Conservation (phyloP, 768 basidiomycete species). For the Kwoniella mangroviensis region DNA sequence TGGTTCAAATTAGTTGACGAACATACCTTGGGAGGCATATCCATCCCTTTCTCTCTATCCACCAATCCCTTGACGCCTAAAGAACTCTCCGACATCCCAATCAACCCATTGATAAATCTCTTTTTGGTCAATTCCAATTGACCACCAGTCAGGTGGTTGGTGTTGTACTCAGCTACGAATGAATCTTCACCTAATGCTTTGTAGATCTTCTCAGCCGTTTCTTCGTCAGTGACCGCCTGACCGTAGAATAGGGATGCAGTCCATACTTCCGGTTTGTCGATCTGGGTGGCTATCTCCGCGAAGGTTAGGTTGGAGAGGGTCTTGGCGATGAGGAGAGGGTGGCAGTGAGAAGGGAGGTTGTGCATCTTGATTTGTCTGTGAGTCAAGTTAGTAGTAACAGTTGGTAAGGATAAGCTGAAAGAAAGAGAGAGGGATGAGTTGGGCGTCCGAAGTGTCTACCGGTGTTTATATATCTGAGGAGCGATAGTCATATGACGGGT, state of each 20-base stretch:
- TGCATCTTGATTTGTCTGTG: constrained; percentile 9
- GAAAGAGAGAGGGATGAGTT: neutral
- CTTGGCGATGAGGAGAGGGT: constrained; percentile 35
- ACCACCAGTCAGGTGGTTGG: too few species aligned
- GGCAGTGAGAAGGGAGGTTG: constrained; percentile 25
- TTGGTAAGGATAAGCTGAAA: neutral
- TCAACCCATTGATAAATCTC: constrained; percentile 28
- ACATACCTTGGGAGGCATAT: constrained; percentile 50
- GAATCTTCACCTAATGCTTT: constrained; percentile 13
- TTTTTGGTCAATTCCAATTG: too few species aligned
- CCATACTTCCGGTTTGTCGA: constrained; percentile 55
- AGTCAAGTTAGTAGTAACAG: neutral
- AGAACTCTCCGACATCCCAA: constrained; percentile 19
- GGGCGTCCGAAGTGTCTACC: neutral
- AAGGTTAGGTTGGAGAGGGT: constrained; percentile 42
- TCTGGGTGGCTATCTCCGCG: constrained; percentile 39
- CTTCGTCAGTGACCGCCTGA: constrained; percentile 38
- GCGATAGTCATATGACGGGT: too few species aligned
- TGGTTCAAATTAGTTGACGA: too few species aligned
- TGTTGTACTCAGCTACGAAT: constrained; percentile 8
- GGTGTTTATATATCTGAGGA: neutral
- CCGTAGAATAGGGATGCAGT: constrained; percentile 55
- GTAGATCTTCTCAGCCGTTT: constrained; percentile 32
- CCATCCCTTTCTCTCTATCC: constrained; percentile 43
- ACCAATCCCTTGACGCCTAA: constrained; percentile 43